Evolutionary conservation across 768 basidiomycete species (phyloP), one percentile per base, ranked within the genome.

Genomic region (Tulasnella sp.): DNA sequence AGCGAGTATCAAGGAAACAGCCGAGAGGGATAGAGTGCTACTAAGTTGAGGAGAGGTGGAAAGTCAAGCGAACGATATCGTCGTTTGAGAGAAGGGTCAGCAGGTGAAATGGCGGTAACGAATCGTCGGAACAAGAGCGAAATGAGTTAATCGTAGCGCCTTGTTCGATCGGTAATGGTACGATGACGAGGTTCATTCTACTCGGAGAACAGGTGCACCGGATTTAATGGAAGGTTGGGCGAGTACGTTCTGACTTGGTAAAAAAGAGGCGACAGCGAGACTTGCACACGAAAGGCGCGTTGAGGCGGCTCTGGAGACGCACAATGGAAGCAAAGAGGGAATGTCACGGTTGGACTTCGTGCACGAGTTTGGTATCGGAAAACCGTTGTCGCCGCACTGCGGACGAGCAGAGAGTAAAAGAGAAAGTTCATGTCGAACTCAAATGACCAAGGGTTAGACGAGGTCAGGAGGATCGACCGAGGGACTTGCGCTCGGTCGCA

Each of bases 301-400:
- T 54, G 54, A 54, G 54, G 54, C 54, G 54, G 54, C 24, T 54
- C 16, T 8, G 24, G 54, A 54, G 22, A 54, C 54, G 54, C 54
- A n/a, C 54, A 54, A n/a, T 54, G 54, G 54, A 54, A 54, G 54
- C 24, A 54, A 54, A n/a, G 22, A 46, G 11, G 54, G 54, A 54
- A 54, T 54, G 54, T 54, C 54, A 54, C 54, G n/a, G n/a, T 5
- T 11, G 37, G 54, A 54, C 24, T n/a, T 24, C 8, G 24, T 54
- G 54, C 54, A 54, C 54, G 54, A 54, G 54, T 54, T 54, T 3
- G 54, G 24, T 37, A 37, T 24, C 54, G 54, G 54, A 54, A 54
- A 54, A 54, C 54, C 54, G 54, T 54, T 54, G 54, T n/a, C 54
- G 54, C 54, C 54, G 54, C 54, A 54, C 54, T 54, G 54, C n/a